These are phyloP conservation scores for Kodamaea kaohsiungensis DNA, from an alignment of 805 yeast genomes.

Conservation along the genomic window DNA sequence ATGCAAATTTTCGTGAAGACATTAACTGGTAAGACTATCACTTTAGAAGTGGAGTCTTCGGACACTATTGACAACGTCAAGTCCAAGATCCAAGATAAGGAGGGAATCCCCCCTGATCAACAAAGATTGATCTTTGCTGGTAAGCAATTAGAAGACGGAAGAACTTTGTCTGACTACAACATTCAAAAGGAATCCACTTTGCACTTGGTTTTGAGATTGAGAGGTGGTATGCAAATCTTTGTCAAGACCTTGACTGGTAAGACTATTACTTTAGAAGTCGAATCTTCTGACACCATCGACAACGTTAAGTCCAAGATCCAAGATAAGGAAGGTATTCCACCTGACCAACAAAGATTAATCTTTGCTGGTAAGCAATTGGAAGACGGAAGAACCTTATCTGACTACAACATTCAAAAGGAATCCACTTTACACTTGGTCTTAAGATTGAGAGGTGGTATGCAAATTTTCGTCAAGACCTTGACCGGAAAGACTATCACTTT, in stretches of 20 bases:
- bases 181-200: constrained; percentile 99
- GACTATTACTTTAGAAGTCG: constrained; percentile 98
- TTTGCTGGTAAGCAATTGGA: constrained; percentile 99
- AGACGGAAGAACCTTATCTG: constrained; percentile 98
- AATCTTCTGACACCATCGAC: constrained; percentile 98
- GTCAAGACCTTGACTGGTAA: constrained; percentile 99
- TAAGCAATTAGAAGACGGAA: constrained; percentile 99
- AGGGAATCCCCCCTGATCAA: constrained; percentile 99
- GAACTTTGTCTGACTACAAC: constrained; percentile 99
- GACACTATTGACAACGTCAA: constrained; percentile 99
- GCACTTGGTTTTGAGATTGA: constrained; percentile 93
- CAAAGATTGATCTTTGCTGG: constrained; percentile 99
- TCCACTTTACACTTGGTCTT: constrained; percentile 95
- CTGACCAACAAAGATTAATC: constrained; percentile 99
- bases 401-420: constrained; percentile 99
- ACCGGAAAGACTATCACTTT: constrained; percentile 75
- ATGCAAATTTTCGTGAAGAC: constrained; percentile 99
- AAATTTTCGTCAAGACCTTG: constrained; percentile 47
- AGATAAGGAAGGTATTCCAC: constrained; percentile 99
- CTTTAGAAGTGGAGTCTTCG: constrained; percentile 98
- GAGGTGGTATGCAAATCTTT: constrained; percentile 98
- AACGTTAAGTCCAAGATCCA: constrained; percentile 98
- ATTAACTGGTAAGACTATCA: constrained; percentile 98
- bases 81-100: constrained; percentile 98
- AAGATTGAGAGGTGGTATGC: constrained; percentile 87